Base-by-base conservation (phyloP, 805 yeast genomes). In the Saccharomycopsis sp. region DNA sequence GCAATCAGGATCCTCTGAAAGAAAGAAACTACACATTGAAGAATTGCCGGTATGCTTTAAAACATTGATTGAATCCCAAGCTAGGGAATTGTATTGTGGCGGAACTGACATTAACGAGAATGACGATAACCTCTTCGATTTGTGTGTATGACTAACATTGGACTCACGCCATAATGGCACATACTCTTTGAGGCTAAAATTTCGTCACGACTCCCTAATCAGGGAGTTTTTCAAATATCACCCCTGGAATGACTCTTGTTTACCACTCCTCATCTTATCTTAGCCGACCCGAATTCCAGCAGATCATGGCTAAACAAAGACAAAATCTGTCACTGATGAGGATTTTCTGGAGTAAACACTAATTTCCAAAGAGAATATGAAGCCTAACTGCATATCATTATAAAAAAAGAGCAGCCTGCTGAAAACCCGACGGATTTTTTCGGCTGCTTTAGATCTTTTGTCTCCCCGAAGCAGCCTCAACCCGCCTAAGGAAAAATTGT, bases 31-130 rank as follows among this genome's bases (percentile, higher is more conserved):
- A 14, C 49, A 58, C 34, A 56, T 65, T 19, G 50, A 50, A 7
- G 65, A 63, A 2, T 58, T 70, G 52, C 56, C 63, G 8, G 59
- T 57, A 14, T 63, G 69, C 49, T 65, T 56, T 52, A 64, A 59
- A 47, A 59, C 56, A 29, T 24, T 60, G 5, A 66, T 65, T 2
- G 61, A 61, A 22, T 23, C 15, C 9, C 23, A 50, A 17, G 62
- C 63, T 2, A 60, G 69, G 63, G 61, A 54, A 50, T 24, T 56
- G 52, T 60, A 58, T 53, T 53, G 54, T 17, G 59, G 58, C 17
- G 53, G 49, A 29, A 29, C 12, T 29, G 38, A 29, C 38, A 12
- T 29, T 5, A 29, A 29, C 12, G 38, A 29, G 38, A 7, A 29
- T 29, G 38, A 29, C 12, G 38, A 29, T 29, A 29, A 29, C 12